Base-by-base conservation (phyloP, 331 rosid species). In the Cydonia oblonga region DNA sequence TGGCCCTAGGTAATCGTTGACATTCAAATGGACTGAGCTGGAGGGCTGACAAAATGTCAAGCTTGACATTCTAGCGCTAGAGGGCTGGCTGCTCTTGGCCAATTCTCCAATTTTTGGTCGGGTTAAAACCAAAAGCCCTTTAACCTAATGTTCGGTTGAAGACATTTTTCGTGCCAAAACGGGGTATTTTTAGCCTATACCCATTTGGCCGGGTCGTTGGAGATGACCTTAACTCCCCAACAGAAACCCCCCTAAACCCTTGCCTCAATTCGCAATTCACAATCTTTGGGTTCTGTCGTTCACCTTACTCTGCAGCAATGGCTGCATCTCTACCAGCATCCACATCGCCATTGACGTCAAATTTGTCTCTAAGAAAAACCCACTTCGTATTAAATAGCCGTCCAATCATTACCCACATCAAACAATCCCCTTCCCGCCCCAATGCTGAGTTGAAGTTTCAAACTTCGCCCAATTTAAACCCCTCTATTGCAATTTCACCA, bases 361-460 rank as follows among this genome's bases (percentile, higher is more conserved):
- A 77, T 66, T 80, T 77, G 58, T 54, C 44, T 66, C 80, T 82
- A 63, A 46, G 78, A 66, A 86, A 85, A 74, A 26, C 84, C 89
- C 85, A 44, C 19, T 29, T 49, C 67, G 80, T 51, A 33, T 28
- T 86, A 66, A 77, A 61, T 26, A 32, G 12, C 62, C 59, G 52
- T 63, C 61, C 68, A 54, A 70, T 72, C 70, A 52, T 57, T 59
- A 4, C 23, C 54, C 69, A 57, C n/a, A 3, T 14, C 30, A 63
- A 29, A 71, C 70, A 72, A 18, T 54, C 80, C 74, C 69, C 72
- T 25, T 67, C 23, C 68, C 72, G 35, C 44, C 66, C 82, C 69
- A 78, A 75, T 18, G 4, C 71, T 12, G 68, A 3, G 32, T 9
- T 68, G 29, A 75, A 84, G 24, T 56, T 82, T 42, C 84, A 56